Percentiles rank a stretch among this genome's conserved stretches.
Evolutionary conservation across 768 basidiomycete genomes (phyloP).

Genomic region (Amanita rubescens): DNA sequence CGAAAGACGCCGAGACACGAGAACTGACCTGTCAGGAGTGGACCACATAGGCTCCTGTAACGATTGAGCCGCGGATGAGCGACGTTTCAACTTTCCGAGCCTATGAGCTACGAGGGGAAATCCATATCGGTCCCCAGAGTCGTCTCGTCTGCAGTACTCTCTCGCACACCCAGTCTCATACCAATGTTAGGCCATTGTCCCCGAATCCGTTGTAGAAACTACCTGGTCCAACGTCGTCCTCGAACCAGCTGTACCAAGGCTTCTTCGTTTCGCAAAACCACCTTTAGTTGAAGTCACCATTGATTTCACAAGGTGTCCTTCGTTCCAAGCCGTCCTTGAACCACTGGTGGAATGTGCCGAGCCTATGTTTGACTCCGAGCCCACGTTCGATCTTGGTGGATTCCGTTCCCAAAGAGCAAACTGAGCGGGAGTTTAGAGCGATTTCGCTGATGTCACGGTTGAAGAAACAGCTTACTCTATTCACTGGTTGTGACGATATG

Average conservation of each 20-base stretch:
- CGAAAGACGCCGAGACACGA: too few species aligned
- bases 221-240: not conserved
- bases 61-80: too few species aligned
- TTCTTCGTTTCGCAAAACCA: not conserved
- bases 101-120: too few species aligned
- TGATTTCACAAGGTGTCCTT: not conserved
- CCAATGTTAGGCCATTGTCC: not conserved
- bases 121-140: too few species aligned
- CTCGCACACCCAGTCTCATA: too few species aligned
- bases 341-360: constrained; percentile 1
- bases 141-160: too few species aligned
- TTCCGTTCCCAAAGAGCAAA: not conserved
- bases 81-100: too few species aligned
- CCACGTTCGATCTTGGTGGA: not conserved
- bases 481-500: not conserved
- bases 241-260: not conserved
- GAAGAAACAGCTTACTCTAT: not conserved
- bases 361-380: not conserved
- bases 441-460: not conserved
- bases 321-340: constrained; percentile 1
- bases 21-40: too few species aligned
- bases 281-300: not conserved
- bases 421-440: not conserved
- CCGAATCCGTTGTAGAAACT: not conserved
- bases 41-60: too few species aligned